A percentile compares a stretch with the other conserved stretches of the same genome.
These are phyloP conservation scores for Closterium sp. DNA, from an alignment of 139 green algal species.

Conservation along the genomic window DNA sequence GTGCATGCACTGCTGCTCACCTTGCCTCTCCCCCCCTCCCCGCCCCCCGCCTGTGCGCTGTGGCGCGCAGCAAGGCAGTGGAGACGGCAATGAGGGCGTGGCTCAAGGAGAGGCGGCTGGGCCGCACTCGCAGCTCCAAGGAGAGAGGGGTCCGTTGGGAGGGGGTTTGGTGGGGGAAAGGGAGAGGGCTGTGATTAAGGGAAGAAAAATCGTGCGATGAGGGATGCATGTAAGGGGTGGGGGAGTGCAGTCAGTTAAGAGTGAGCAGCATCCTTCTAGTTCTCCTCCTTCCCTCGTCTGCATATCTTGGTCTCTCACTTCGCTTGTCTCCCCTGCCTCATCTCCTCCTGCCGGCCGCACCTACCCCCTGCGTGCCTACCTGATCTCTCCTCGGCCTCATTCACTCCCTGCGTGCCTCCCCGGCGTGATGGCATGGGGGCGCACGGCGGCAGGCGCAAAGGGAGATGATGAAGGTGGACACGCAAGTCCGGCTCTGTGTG, in stretches of 20 bases:
- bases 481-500: conserved; percentile 4
- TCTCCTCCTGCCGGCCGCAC: no score
- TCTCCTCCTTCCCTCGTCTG: neutral
- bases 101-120: neutral
- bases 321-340: no score
- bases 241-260: neutral
- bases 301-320: neutral
- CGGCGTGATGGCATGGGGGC: no score
- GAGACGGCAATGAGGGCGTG: conserved; percentile 4
- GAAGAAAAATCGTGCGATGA: no score
- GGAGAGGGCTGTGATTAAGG: neutral
- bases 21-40: no score
- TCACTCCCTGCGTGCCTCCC: no score
- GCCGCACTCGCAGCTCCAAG: neutral
- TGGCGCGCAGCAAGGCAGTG: neutral
- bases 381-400: no score
- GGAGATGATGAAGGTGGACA: conserved; percentile 3
- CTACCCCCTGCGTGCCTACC: no score
- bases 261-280: neutral
- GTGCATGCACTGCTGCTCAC: no score
- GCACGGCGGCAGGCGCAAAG: neutral
- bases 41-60: no score
- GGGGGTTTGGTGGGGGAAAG: no score
- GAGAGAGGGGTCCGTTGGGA: neutral
- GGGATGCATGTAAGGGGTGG: no score